These are phyloP conservation scores for Daldinia bambusicola DNA, from an alignment of 495 filamentous ascomycete genomes.

Conservation along the genomic window DNA sequence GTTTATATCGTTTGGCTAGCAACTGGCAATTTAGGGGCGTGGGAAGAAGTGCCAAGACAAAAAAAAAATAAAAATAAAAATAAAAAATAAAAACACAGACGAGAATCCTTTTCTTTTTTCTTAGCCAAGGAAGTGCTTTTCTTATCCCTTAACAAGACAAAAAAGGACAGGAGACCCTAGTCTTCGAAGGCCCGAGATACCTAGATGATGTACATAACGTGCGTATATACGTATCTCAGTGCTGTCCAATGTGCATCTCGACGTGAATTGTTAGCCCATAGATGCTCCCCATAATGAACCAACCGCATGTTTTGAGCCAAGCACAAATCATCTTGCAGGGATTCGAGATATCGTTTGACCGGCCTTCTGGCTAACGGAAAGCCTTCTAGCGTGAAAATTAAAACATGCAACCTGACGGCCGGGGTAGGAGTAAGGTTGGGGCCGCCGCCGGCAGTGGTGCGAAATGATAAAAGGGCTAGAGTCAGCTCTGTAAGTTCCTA, in stretches of 20 bases:
- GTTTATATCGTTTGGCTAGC: slow-evolving; percentile 24
- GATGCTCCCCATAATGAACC: slow-evolving; percentile 2
- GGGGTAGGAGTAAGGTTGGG: slow-evolving; percentile 33
- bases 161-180: slow-evolving; percentile 21
- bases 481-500: slow-evolving; percentile 17
- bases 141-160: neutral
- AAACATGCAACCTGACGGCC: slow-evolving; percentile 19
- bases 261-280: neutral
- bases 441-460: slow-evolving; percentile 32
- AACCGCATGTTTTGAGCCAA: slow-evolving; percentile 31
- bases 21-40: slow-evolving; percentile 13
- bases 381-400: slow-evolving; percentile 3
- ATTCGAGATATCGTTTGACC: slow-evolving; percentile 21
- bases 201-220: slow-evolving; percentile 25
- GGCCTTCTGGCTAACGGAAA: slow-evolving; percentile 28
- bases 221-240: neutral
- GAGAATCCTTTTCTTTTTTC: no score
- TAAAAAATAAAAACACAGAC: no score
- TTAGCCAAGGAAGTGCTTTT: slow-evolving; percentile 17
- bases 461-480: slow-evolving; percentile 13
- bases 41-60: slow-evolving; percentile 32
- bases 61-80: slow-evolving; percentile 13
- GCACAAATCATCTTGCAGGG: slow-evolving; percentile 29
- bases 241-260: neutral
- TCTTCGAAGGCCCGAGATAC: slow-evolving; percentile 25